Evolutionary conservation across 2,329 filamentous ascomycete genomes (phyloP).

Genomic region (Diplodia seriata): DNA sequence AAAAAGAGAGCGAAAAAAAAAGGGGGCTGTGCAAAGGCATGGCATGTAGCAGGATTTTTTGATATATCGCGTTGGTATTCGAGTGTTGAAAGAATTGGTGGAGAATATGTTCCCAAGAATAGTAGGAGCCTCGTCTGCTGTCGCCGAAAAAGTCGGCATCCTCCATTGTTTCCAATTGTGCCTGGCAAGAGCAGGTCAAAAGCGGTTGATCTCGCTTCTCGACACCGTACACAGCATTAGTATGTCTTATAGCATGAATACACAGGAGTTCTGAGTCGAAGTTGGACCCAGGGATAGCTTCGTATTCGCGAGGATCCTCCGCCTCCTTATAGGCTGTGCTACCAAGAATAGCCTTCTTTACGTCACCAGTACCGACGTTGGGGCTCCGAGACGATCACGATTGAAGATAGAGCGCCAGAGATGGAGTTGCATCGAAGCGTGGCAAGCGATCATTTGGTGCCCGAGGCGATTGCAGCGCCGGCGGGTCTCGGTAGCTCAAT

Average conservation of each 20-base stretch:
- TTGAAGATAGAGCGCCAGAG: not conserved
- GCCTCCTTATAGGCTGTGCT: constrained; percentile 22
- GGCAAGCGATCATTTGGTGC: not conserved
- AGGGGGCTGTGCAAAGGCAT: not conserved
- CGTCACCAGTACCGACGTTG: constrained; percentile 14
- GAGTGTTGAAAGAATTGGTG: not conserved
- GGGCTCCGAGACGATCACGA: constrained; percentile 10
- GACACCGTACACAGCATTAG: constrained; percentile 22
- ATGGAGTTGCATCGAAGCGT: constrained; percentile 10
- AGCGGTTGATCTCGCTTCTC: constrained; percentile 11
- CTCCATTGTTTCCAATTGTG: not conserved
- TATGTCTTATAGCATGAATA: constrained; percentile 14
- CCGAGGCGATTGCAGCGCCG: not conserved
- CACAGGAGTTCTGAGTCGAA: constrained; percentile 7
- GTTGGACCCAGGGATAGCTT: not conserved
- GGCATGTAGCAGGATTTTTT: not conserved
- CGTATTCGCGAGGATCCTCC: constrained; percentile 20
- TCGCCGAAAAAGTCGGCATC: not conserved
- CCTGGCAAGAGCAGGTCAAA: not conserved
- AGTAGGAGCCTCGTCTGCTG: not conserved
- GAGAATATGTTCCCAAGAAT: not conserved
- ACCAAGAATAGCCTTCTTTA: constrained; percentile 19
- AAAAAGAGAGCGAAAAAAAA: not conserved
- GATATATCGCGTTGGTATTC: not conserved
- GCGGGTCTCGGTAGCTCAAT: constrained; percentile 21